Percentiles rank a stretch among this genome's conserved stretches.
Conservation (phyloP, 768 basidiomycete species). For the Lenzites betulinus region DNA sequence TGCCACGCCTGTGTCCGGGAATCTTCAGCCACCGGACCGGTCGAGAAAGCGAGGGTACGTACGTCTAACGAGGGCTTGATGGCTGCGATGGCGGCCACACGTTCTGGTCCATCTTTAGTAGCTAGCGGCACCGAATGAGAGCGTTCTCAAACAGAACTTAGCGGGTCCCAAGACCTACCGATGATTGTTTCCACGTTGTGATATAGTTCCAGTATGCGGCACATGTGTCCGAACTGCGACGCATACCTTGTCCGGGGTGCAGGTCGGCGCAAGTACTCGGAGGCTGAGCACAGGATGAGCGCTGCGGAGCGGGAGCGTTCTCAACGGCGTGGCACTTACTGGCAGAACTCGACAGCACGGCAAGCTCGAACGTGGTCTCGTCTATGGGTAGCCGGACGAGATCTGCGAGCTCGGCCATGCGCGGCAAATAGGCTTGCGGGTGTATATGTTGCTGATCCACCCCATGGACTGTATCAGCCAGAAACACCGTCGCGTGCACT, state of each 20-base stretch:
- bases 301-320: not conserved
- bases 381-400: slow-evolving; percentile 75
- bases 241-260: slow-evolving; percentile 60
- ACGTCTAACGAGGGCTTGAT: slow-evolving; percentile 17
- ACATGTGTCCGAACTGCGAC: slow-evolving; percentile 77
- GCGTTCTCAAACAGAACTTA: not conserved
- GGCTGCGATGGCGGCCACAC: slow-evolving; percentile 17
- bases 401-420: slow-evolving; percentile 35
- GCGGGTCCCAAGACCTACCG: slow-evolving; percentile 38
- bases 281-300: slow-evolving; percentile 8
- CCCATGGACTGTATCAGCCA: slow-evolving; percentile 75
- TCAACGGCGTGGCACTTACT: slow-evolving; percentile 12
- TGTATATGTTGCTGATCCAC: slow-evolving; percentile 43
- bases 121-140: slow-evolving; percentile 7
- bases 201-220: slow-evolving; percentile 68
- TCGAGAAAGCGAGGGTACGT: slow-evolving; percentile 3
- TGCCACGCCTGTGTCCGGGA: slow-evolving; percentile 56
- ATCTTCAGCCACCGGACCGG: not conserved
- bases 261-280: slow-evolving; percentile 71
- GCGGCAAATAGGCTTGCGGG: slow-evolving; percentile 38
- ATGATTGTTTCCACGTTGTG: slow-evolving; percentile 59
- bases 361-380: slow-evolving; percentile 77
- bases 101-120: slow-evolving; percentile 21
- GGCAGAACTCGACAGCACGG: slow-evolving; percentile 23
- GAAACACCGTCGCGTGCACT: slow-evolving; percentile 79